Base-by-base conservation (phyloP, 352 stramenopile species). In the Pythium aquatile region DNA sequence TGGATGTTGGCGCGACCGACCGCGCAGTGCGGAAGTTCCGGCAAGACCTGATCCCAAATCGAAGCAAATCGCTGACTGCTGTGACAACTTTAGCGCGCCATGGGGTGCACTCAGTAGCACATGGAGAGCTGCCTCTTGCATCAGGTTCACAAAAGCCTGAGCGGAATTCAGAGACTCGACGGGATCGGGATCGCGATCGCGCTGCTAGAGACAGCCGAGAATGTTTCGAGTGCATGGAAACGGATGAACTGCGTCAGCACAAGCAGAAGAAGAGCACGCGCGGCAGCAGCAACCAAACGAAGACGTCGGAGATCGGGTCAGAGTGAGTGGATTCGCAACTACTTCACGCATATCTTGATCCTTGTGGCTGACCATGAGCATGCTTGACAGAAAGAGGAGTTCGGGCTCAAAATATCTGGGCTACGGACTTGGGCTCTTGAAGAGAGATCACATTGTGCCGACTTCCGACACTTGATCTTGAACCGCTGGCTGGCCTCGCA, bases 381-480 rank as follows among this genome's bases (percentile, higher is more conserved):
- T 62, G 24, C 6, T 52, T 24, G 49, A 6, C 46, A 90, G 74
- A 42, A 79, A 81, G 61, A 60, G 73, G 16, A 66, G 73, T 13
- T 35, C 70, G 13, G 83, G 83, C 1, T 92, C 83, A 14, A 92
- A 91, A 53, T 94, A 90, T 58, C 63, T 94, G 7, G 81, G 83
- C 16, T 78, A 91, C 42, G 83, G 83, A 6, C 76, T 94, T 8
- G 85, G 85, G 9, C 61, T 92, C 54, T 70, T 94, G n/a, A 91
- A 91, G 72, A 87, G 79, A 53, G 69, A 91, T 67, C 79, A 91
- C 67, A 77, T 89, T 39, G 74, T 88, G 8, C 62, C 65, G 8
- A 62, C 69, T 11, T 79, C 73, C 29, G 75, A 81, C 20, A 53
- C 29, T 51, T 63, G 44, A 64, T 47, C 8, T 42, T 42, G 55